A percentile compares a stretch with the other conserved stretches of the same genome.
These are phyloP conservation scores for Barnettozyma vustinii DNA, from an alignment of 805 yeast genomes.

Conservation along the genomic window DNA sequence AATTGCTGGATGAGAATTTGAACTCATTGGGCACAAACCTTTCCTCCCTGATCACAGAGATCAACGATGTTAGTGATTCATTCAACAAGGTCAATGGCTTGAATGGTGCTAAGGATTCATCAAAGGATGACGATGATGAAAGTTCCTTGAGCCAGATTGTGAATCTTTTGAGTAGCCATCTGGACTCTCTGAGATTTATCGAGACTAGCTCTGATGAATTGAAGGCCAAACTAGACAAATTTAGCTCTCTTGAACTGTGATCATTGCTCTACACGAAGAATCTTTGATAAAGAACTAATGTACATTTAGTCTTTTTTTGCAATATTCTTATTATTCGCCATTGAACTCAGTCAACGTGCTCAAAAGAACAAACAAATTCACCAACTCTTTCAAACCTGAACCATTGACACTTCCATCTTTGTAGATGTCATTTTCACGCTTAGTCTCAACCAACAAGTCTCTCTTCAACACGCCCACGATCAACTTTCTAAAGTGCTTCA, in stretches of 20 bases:
- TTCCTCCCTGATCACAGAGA: conserved; percentile 69
- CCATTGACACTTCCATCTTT: conserved; percentile 26
- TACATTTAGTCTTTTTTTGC: conserved; percentile 4
- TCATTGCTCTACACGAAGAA: not conserved
- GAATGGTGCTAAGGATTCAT: conserved; percentile 26
- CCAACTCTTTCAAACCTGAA: conserved; percentile 45
- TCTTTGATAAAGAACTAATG: not conserved
- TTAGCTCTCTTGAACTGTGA: conserved; percentile 19
- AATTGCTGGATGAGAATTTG: conserved; percentile 73
- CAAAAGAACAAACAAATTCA: conserved; percentile 48
- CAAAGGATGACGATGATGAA: conserved; percentile 32
- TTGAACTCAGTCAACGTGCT: conserved; percentile 43
- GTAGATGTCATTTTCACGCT: conserved; percentile 23
- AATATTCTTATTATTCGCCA: conserved; percentile 25
- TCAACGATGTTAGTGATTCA: conserved; percentile 76
- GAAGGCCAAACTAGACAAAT: conserved; percentile 54
- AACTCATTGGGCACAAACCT: conserved; percentile 74
- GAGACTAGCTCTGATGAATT: conserved; percentile 67
- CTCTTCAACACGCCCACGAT: conserved; percentile 59
- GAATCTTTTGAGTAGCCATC: conserved; percentile 76
- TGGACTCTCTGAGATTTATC: conserved; percentile 84
- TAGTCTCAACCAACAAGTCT: conserved; percentile 36
- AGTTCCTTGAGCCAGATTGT: conserved; percentile 64
- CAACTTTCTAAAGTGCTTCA: conserved; percentile 48
- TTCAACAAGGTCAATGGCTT: conserved; percentile 58